These are phyloP conservation scores for Calonectria leucothoes DNA, from an alignment of 2,329 filamentous ascomycete genomes.

Conservation along the genomic window DNA sequence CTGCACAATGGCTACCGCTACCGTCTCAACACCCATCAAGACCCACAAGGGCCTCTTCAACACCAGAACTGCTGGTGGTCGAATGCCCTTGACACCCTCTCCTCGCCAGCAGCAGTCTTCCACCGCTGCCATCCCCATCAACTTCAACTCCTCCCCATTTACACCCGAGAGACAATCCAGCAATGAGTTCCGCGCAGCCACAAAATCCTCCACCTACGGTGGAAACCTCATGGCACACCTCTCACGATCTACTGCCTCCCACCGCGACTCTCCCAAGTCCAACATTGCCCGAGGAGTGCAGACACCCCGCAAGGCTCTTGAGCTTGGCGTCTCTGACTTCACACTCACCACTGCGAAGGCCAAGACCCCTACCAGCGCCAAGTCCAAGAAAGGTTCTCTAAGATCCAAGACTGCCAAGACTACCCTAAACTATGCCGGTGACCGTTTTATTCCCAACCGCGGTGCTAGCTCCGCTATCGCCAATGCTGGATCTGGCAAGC, in stretches of 20 bases:
- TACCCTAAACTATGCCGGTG: slow-evolving; percentile 81
- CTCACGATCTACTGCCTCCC: slow-evolving; percentile 73
- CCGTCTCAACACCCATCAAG: slow-evolving; percentile 92
- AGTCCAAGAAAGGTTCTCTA: slow-evolving; percentile 66
- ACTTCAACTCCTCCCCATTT: slow-evolving; percentile 77
- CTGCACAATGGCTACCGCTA: slow-evolving; percentile 80
- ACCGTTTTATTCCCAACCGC: slow-evolving; percentile 97
- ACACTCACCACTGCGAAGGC: slow-evolving; percentile 81
- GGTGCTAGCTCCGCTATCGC: slow-evolving; percentile 88
- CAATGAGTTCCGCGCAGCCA: slow-evolving; percentile 63
- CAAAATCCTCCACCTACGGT: slow-evolving; percentile 83
- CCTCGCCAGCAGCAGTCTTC: slow-evolving; percentile 77
- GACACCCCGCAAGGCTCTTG: slow-evolving; percentile 84
- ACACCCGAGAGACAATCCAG: slow-evolving; percentile 74
- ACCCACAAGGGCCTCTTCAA: slow-evolving; percentile 94
- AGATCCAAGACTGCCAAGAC: slow-evolving; percentile 78
- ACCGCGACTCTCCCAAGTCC: slow-evolving; percentile 93
- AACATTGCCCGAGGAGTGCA: slow-evolving; percentile 84
- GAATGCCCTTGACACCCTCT: slow-evolving; percentile 94
- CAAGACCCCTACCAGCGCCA: slow-evolving; percentile 70
- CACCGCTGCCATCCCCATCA: slow-evolving; percentile 59
- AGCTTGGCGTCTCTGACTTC: slow-evolving; percentile 94
- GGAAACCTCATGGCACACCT: slow-evolving; percentile 85
- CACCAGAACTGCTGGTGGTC: slow-evolving; percentile 90
- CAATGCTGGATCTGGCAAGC: slow-evolving; percentile 85